phyloP scores from a whole-genome alignment of 768 basidiomycete genomes.

The Auriscalpium orientale region DNA sequence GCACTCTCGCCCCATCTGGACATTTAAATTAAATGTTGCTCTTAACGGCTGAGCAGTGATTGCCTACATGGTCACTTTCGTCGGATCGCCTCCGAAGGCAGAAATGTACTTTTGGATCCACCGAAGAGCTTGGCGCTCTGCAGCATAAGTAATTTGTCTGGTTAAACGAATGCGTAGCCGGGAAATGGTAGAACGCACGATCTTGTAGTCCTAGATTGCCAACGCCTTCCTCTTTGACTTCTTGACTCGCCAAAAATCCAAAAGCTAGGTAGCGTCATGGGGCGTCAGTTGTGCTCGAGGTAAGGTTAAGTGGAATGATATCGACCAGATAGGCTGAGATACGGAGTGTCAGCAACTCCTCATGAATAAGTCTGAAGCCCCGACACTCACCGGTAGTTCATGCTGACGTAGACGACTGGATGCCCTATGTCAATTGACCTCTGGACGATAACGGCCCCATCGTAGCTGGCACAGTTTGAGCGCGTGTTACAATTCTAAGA shows the following conservation, averaged over 20 bases:
- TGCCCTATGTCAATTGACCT: conserved; percentile 35
- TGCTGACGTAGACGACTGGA: conserved; percentile 45
- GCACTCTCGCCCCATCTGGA: conserved; percentile 29
- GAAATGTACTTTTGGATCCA: conserved; percentile 36
- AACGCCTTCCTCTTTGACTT: conserved; percentile 10
- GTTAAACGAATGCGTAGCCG: too few species aligned
- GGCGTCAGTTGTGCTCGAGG: too few species aligned
- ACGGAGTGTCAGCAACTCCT: background rate
- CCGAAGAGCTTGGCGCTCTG: conserved; percentile 28
- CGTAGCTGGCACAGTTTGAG: conserved; percentile 27
- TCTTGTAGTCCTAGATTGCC: conserved; percentile 15
- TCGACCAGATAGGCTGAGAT: background rate
- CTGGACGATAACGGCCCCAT: conserved; percentile 36
- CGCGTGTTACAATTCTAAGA: background rate
- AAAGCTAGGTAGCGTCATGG: background rate
- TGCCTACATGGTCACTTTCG: conserved; percentile 22
- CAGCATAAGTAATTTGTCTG: background rate
- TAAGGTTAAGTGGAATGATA: background rate
- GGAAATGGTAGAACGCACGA: conserved; percentile 1
- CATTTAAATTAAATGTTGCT: background rate
- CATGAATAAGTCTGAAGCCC: background rate
- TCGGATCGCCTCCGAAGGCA: conserved; percentile 33
- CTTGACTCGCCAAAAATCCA: conserved; percentile 11
- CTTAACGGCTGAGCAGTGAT: too few species aligned
- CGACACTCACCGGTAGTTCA: conserved; percentile 39